Conservation (phyloP, 2,329 filamentous ascomycete genomes). For the Macrophomina phaseolina region DNA sequence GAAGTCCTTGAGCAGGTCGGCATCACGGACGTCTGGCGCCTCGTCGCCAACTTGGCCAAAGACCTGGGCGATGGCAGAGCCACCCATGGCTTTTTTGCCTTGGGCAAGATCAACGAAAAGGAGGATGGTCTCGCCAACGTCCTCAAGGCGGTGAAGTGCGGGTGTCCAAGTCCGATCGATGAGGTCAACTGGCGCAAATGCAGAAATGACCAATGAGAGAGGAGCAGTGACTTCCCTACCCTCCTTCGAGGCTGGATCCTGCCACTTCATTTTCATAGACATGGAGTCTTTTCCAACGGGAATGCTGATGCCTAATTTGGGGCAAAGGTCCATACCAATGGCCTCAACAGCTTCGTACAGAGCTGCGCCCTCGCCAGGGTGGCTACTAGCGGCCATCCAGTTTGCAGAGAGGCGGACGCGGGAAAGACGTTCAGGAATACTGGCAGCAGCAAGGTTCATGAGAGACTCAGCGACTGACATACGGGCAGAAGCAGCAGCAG, state of each 20-base stretch:
- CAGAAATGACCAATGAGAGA: constrained; percentile 87
- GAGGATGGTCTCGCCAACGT: constrained; percentile 86
- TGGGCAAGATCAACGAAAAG: constrained; percentile 90
- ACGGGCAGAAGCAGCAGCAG: constrained; percentile 84
- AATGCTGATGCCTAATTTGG: constrained; percentile 86
- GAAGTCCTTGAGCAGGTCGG: constrained; percentile 82
- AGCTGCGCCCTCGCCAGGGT: constrained; percentile 88
- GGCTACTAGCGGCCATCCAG: constrained; percentile 98
- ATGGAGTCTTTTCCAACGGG: constrained; percentile 98
- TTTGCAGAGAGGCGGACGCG: constrained; percentile 91
- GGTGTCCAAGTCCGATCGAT: constrained; percentile 93
- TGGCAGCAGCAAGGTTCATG: constrained; percentile 87
- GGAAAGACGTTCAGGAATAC: constrained; percentile 73
- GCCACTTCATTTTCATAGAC: constrained; percentile 99
- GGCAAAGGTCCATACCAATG: constrained; percentile 91
- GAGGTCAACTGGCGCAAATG: constrained; percentile 84
- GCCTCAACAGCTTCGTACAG: constrained; percentile 94
- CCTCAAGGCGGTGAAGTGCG: constrained; percentile 78
- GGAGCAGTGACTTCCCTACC: constrained; percentile 89
- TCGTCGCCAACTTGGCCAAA: constrained; percentile 86
- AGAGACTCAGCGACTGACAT: constrained; percentile 97
- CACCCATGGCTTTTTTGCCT: constrained; percentile 82
- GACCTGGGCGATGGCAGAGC: constrained; percentile 88
- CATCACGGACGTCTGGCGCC: constrained; percentile 79
- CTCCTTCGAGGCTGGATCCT: constrained; percentile 68